These are phyloP conservation scores for Arabidopsis lyrata DNA, from an alignment of 441 rosid genomes.

Conservation along the genomic window DNA sequence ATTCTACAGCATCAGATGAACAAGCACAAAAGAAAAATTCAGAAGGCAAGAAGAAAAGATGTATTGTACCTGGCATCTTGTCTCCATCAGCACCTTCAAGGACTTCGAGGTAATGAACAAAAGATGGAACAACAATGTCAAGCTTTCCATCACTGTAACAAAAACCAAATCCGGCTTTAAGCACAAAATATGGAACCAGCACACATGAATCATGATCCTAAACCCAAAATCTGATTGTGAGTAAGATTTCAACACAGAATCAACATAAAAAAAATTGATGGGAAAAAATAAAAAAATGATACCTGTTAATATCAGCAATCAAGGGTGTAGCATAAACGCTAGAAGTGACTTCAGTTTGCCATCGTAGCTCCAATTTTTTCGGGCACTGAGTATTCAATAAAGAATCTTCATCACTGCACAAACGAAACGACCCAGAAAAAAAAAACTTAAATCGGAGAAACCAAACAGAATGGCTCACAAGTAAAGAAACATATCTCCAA, in stretches of 20 bases:
- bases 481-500: slow-evolving; percentile 1
- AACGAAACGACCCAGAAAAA: slow-evolving; percentile 18
- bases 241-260: background rate
- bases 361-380: slow-evolving; percentile 87
- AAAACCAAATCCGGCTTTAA: slow-evolving; percentile 1
- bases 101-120: slow-evolving; percentile 98
- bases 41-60: slow-evolving; percentile 16
- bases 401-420: slow-evolving; percentile 86
- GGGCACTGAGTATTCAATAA: slow-evolving; percentile 96
- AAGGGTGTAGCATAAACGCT: slow-evolving; percentile 94
- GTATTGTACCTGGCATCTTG: slow-evolving; percentile 85
- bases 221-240: slow-evolving; percentile 18
- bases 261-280: slow-evolving; percentile 1
- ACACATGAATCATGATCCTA: background rate
- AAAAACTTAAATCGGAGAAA: slow-evolving; percentile 22
- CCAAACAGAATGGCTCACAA: background rate
- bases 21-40: slow-evolving; percentile 12
- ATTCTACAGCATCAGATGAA: slow-evolving; percentile 21
- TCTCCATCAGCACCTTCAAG: slow-evolving; percentile 99
- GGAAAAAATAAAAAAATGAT: background rate
- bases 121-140: slow-evolving; percentile 96
- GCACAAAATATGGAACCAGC: background rate
- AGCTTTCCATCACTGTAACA: slow-evolving; percentile 95
- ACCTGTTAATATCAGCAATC: slow-evolving; percentile 98
- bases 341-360: slow-evolving; percentile 99